Evolutionary conservation across 2,329 filamentous ascomycete genomes (phyloP).

Genomic region (Paracoccidioides brasiliensis): DNA sequence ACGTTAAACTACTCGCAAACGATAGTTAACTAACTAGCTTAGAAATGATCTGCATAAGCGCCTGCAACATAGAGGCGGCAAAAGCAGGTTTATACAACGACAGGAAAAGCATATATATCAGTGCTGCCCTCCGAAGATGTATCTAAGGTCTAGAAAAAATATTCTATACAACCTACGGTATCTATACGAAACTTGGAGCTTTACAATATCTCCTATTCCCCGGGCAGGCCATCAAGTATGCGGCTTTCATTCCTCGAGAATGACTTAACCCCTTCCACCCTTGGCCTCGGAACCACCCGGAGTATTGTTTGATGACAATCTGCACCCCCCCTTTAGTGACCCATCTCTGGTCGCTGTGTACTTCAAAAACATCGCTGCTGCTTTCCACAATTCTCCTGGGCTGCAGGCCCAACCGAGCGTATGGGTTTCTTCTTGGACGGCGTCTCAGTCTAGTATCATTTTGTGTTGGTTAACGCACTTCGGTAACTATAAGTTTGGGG

Average conservation of each 20-base stretch:
- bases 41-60: not conserved
- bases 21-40: not conserved
- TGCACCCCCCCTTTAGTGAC: not conserved
- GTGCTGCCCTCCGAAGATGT: not conserved
- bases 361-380: not conserved
- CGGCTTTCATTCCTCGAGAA: not conserved
- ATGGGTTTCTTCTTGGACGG: not conserved
- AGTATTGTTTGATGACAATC: not conserved
- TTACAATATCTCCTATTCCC: not conserved
- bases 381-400: not conserved
- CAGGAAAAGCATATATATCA: not conserved
- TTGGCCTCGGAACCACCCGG: not conserved
- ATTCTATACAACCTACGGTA: not conserved
- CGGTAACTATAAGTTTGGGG: not conserved
- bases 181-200: not conserved
- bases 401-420: not conserved
- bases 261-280: not conserved
- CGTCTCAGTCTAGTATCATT: not conserved
- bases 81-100: not conserved
- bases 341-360: too few species aligned
- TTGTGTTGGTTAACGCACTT: not conserved
- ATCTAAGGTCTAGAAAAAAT: not conserved
- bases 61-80: not conserved
- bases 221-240: not conserved
- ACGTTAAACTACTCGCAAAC: not conserved